Base-by-base conservation (phyloP, 2,329 filamentous ascomycete genomes). In the Sphaerulina vaccinii region DNA sequence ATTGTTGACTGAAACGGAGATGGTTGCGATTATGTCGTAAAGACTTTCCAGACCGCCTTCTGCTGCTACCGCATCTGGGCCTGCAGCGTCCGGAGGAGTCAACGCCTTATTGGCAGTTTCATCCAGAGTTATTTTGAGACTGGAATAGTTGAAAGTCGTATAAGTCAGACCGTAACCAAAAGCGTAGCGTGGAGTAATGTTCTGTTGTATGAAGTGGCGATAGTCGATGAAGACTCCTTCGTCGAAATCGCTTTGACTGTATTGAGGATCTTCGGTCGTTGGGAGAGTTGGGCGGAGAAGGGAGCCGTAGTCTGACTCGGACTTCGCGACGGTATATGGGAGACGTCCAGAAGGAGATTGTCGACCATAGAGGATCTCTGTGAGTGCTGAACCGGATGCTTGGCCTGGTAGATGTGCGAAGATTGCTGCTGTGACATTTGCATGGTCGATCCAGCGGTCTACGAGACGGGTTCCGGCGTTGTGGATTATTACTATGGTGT, bases 1-100 rank as follows among this genome's bases (percentile, higher is more conserved):
- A 62, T 93, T 93, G 3, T 71, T 77, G 1, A 92, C 71, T 0
- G 71, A 76, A 3, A 81, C 78, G 2, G 75, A 73, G 8, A 87
- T 71, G n/a, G 70, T 69, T 55, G 79, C 85, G 0, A 84, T 75
- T 0, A 75, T 67, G 32, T 87, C 79, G 75, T 83, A 91, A 0
- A 91, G 76, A 1, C 78, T 56, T 6, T 49, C 54, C 13, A 61
- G 51, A n/a, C 58, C 58, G 10, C 58, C 58, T 36, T 54, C 51
- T 11, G 44, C 32, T 10, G 55, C 48, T 7, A 55, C 44, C 5
- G 36, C 21, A 15, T 49, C 44, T 23, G 43, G 42, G 2, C 42
- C 35, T 9, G 36, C 21, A 1, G 56, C 45, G 21, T 59, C 58
- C 15, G 58, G 57, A 22, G 58, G 58, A 9, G 43, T 22, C 15